Evolutionary conservation across 1,139 yeast species (phyloP), one percentile per base, ranked within the genome.

Genomic region (Lodderomyces jiufengensis): DNA sequence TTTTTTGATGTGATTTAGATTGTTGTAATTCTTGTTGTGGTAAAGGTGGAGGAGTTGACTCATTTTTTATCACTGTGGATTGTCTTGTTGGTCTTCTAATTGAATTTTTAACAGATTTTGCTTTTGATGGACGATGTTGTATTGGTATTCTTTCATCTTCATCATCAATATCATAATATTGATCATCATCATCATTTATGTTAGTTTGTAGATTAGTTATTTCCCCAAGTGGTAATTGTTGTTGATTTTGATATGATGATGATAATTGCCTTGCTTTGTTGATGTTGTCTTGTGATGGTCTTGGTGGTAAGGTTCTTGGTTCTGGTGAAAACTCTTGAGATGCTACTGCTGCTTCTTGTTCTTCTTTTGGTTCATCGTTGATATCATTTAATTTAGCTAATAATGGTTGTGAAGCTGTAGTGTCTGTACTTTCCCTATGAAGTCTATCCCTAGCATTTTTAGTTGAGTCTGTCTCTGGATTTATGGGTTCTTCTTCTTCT

Each of bases 51-150:
- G 20, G n/a, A n/a, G n/a, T n/a, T n/a, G n/a, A n/a, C n/a, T n/a
- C n/a, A n/a, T n/a, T n/a, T n/a, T n/a, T n/a, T n/a, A n/a, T 24
- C 10, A 12, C 15, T 6, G 33, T 32, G 50, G 53, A 23, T 18
- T 29, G 12, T 14, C 35, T 20, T n/a, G 31, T 32, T 24, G 39
- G 36, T n/a, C 37, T 27, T 32, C 50, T 49, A 4, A 55, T 63
- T n/a, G 63, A 50, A 5, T 61, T 66, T 37, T 57, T 61, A 10
- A 65, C 70, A 0, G 70, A 58, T 44, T 63, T 65, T 9, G 53
- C 66, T 38, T 62, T 46, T 11, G 61, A 44, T 3, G 68, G 66
- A 12, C 26, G 31, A 57, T 51, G 34, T 30, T 54, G 48, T n/a
- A 56, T 59, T 0, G 71, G 70, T 5, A 18, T 18, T 18, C 7